phyloP scores from a whole-genome alignment of 164 flowering plant genomes.

The Cinnamomum chago region DNA sequence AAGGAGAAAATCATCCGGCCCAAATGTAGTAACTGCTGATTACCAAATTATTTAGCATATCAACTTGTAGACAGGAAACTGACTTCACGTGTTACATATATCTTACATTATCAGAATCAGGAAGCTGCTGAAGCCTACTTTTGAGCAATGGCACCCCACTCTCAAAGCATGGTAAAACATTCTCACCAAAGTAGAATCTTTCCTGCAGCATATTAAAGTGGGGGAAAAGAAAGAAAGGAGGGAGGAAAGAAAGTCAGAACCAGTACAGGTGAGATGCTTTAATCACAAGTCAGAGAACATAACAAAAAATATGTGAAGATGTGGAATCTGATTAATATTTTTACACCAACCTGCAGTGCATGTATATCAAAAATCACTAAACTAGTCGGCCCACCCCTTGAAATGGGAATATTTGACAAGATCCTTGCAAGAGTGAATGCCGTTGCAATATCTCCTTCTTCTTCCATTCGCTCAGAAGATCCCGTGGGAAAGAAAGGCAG shows the following conservation, averaged over 20 bases:
- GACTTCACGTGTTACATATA: neutral
- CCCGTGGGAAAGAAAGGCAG: constrained; percentile 99
- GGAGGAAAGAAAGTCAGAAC: neutral
- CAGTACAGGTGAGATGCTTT: neutral
- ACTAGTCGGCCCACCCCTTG: constrained; percentile 95
- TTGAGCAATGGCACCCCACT: constrained; percentile 94
- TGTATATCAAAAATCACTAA: constrained; percentile 93
- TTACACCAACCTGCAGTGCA: constrained; percentile 82
- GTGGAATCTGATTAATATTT: neutral
- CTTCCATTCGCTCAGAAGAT: constrained; percentile 95
- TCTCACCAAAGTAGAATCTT: constrained; percentile 98
- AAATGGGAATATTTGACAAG: constrained; percentile 79
- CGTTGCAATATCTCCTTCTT: constrained; percentile 97
- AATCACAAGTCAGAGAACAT: too few species aligned
- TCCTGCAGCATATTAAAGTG: constrained; percentile 41
- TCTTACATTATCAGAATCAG: constrained; percentile 93
- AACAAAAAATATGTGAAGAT: neutral
- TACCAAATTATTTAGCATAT: neutral
- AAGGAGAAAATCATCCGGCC: neutral
- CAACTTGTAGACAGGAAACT: neutral
- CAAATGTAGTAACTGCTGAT: too few species aligned
- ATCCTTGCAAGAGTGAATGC: constrained; percentile 93
- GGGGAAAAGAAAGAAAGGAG: too few species aligned
- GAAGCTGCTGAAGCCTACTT: constrained; percentile 84
- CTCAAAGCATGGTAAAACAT: constrained; percentile 91